Evolutionary conservation across 805 yeast species (phyloP).

Genomic region (Yamadazyma tumulicola): DNA sequence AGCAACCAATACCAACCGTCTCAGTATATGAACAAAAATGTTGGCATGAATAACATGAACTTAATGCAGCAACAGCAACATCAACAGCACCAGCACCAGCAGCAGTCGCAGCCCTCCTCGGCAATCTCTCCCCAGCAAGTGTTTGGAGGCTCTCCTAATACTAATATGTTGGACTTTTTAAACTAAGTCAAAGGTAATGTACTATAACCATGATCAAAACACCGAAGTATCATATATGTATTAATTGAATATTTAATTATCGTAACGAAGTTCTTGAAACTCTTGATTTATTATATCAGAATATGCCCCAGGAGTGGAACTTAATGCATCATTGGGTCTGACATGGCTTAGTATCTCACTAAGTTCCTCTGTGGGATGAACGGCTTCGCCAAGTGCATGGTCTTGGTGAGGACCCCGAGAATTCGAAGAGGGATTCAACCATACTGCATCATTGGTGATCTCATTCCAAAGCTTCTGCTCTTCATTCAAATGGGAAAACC

Average conservation of each 20-base stretch:
- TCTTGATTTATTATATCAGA: conserved; percentile 38
- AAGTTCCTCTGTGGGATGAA: conserved; percentile 3
- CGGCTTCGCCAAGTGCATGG: neutral
- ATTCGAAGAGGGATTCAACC: conserved; percentile 45
- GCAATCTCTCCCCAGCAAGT: conserved; percentile 36
- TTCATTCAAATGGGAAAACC: conserved; percentile 38
- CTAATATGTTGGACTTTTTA: conserved; percentile 23
- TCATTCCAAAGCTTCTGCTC: conserved; percentile 69
- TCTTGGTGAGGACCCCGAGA: neutral
- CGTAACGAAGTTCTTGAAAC: conserved; percentile 1
- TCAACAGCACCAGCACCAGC: too few species aligned
- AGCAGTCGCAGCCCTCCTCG: conserved; percentile 11
- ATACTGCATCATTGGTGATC: conserved; percentile 70
- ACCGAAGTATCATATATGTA: too few species aligned
- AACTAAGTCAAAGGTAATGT: too few species aligned
- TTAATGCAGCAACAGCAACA: conserved; percentile 12
- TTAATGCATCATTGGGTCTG: neutral
- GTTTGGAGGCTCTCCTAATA: conserved; percentile 9
- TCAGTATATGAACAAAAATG: conserved; percentile 4
- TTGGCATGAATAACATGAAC: conserved; percentile 7
- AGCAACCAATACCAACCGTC: neutral
- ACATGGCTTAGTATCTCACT: conserved; percentile 7
- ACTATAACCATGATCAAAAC: too few species aligned
- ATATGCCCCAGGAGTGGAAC: conserved; percentile 23
- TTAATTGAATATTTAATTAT: too few species aligned